phyloP scores from a whole-genome alignment of 208 protist genomes.

The Trypanosoma boissoni region DNA sequence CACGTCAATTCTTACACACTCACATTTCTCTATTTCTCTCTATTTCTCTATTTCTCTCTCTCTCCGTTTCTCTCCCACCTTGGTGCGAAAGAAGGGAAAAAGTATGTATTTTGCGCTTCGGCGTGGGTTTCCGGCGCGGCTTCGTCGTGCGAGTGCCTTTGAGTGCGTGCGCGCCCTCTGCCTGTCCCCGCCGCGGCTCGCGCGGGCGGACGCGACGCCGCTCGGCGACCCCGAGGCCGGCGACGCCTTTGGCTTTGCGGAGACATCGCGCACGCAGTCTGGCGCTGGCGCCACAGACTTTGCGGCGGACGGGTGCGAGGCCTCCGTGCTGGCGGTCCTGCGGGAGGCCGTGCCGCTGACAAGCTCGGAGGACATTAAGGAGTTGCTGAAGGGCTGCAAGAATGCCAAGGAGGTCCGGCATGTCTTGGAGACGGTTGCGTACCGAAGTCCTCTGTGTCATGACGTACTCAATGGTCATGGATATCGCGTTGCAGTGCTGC shows the following conservation, averaged over 20 bases:
- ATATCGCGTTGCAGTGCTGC: conserved; percentile 73
- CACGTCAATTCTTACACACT: no score
- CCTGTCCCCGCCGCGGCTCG: no score
- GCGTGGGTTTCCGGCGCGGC: not conserved
- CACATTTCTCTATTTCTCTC: conserved; percentile 14
- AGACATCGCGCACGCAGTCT: not conserved
- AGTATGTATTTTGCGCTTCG: not conserved
- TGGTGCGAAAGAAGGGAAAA: not conserved
- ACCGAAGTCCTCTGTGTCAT: conserved; percentile 63
- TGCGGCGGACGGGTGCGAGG: conserved; percentile 28
- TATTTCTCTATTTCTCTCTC: conserved; percentile 11
- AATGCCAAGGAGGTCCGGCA: conserved; percentile 73
- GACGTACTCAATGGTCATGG: conserved; percentile 85
- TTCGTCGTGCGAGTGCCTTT: not conserved
- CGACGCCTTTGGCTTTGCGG: not conserved
- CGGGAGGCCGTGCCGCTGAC: conserved; percentile 45
- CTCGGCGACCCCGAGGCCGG: not conserved
- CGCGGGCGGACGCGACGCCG: no score
- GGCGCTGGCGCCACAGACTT: not conserved
- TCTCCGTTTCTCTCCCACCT: conserved; percentile 14
- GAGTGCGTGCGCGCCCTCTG: no score
- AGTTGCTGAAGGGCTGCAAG: conserved; percentile 62
- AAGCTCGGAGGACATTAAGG: conserved; percentile 42
- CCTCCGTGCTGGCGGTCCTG: conserved; percentile 34
- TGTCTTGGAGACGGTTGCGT: conserved; percentile 68